phyloP scores from a whole-genome alignment of 352 stramenopile genomes.

The Phytophthora sansomeana region DNA sequence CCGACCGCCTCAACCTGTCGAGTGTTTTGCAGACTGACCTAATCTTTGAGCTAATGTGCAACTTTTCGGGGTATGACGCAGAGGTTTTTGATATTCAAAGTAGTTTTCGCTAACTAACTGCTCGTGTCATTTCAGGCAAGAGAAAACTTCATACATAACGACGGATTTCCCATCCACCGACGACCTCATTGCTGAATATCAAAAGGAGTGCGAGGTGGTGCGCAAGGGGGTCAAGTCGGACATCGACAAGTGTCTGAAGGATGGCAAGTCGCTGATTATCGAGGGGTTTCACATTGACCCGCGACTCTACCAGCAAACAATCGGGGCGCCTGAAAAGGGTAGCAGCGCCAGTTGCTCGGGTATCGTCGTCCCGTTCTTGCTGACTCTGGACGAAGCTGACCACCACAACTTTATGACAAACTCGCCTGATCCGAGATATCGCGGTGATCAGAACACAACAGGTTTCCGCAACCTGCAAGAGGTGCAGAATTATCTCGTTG shows the following conservation, averaged over 20 bases:
- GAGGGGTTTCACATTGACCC: conserved; percentile 90
- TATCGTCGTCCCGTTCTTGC: conserved; percentile 84
- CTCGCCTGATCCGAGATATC: conserved; percentile 86
- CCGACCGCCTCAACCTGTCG: conserved; percentile 87
- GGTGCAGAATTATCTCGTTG: conserved; percentile 79
- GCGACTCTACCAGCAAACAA: conserved; percentile 83
- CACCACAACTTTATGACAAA: conserved; percentile 85
- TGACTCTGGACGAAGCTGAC: conserved; percentile 69
- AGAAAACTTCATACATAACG: conserved; percentile 77
- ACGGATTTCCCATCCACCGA: conserved; percentile 68
- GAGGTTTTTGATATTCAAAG: too few relatives aligned
- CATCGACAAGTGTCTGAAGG: conserved; percentile 91
- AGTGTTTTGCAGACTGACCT: conserved; percentile 89
- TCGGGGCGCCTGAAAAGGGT: conserved; percentile 40
- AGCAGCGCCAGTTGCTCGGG: conserved; percentile 53
- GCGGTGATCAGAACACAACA: conserved; percentile 51
- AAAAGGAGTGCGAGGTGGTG: conserved; percentile 82
- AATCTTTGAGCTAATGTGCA: conserved; percentile 92
- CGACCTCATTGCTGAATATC: conserved; percentile 73
- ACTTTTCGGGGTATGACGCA: conserved; percentile 80
- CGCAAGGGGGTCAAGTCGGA: conserved; percentile 85
- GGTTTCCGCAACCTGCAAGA: conserved; percentile 82
- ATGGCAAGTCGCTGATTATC: conserved; percentile 91
- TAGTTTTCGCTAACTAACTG: too few relatives aligned
- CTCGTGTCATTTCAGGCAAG: conserved; percentile 34